phyloP scores from a whole-genome alignment of 176 grass and related monocot species.

The Musa itinerans region DNA sequence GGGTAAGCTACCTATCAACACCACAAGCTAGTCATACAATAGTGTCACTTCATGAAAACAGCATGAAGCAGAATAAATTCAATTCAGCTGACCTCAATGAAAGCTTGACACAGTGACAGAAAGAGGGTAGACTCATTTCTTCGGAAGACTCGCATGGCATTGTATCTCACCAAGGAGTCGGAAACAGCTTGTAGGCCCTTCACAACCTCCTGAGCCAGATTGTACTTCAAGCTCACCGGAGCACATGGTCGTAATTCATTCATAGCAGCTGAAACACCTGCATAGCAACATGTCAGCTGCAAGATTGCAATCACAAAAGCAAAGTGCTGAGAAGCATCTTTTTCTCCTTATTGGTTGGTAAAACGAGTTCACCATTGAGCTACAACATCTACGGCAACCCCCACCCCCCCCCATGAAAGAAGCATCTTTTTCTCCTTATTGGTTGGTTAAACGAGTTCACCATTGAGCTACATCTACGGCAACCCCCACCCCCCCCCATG shows the following conservation, averaged over 20 bases:
- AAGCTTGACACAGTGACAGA: slow-evolving; percentile 78
- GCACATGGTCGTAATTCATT: slow-evolving; percentile 89
- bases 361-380: background rate
- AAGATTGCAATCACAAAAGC: slow-evolving; percentile 1
- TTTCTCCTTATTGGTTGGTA: background rate
- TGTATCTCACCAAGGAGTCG: slow-evolving; percentile 90
- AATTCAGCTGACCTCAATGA: slow-evolving; percentile 60
- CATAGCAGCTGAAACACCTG: slow-evolving; percentile 93
- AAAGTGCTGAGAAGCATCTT: background rate
- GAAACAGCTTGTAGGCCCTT: slow-evolving; percentile 73
- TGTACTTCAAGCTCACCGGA: slow-evolving; percentile 68
- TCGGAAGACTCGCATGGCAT: slow-evolving; percentile 80
- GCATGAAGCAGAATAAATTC: background rate
- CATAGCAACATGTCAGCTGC: slow-evolving; percentile 20
- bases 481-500: too few relatives aligned
- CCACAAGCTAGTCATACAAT: background rate
- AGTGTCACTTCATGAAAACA: background rate
- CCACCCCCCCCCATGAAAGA: background rate
- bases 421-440: background rate
- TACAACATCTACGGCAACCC: background rate
- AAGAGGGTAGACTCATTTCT: slow-evolving; percentile 88
- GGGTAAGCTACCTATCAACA: slow-evolving; percentile 59
- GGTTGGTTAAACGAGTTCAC: background rate
- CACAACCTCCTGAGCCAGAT: slow-evolving; percentile 82
- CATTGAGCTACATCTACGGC: background rate